phyloP scores from a whole-genome alignment of 31 red algal genomes.

The Asparagopsis taxiformis region DNA sequence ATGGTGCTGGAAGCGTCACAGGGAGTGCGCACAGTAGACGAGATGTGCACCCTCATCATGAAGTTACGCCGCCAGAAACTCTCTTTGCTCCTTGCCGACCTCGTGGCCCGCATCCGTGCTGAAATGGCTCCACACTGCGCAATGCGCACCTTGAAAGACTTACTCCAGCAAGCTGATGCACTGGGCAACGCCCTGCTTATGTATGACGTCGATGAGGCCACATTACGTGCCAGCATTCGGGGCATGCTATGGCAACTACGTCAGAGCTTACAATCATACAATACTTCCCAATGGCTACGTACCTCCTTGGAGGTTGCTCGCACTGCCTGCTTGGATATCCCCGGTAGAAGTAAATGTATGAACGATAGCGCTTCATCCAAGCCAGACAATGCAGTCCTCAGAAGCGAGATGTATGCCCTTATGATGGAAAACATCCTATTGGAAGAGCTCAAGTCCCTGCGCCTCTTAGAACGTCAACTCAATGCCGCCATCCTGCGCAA shows the following conservation, averaged over 20 bases:
- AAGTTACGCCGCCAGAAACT: conserved; percentile 20
- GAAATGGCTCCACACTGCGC: background rate
- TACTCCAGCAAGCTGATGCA: background rate
- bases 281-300: conserved; percentile 5
- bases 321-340: conserved; percentile 32
- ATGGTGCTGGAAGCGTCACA: conserved; percentile 3
- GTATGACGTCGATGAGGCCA: background rate
- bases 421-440: conserved; percentile 35
- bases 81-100: conserved; percentile 19
- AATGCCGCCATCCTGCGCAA: background rate
- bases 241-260: conserved; percentile 41
- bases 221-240: conserved; percentile 21
- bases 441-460: conserved; percentile 19
- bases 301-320: conserved; percentile 25
- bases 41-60: background rate
- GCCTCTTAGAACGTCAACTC: conserved; percentile 21
- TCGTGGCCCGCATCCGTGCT: conserved; percentile 9
- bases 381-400: background rate
- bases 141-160: background rate
- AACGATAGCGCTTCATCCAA: background rate
- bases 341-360: conserved; percentile 2
- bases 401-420: conserved; percentile 24
- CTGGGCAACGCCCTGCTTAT: background rate
- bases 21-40: background rate
- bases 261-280: conserved; percentile 9